Percentiles rank a stretch among this genome's conserved stretches.
These are phyloP conservation scores for Fusarium sterilihyphosum DNA, from an alignment of 2,329 filamentous ascomycete genomes.

Conservation along the genomic window DNA sequence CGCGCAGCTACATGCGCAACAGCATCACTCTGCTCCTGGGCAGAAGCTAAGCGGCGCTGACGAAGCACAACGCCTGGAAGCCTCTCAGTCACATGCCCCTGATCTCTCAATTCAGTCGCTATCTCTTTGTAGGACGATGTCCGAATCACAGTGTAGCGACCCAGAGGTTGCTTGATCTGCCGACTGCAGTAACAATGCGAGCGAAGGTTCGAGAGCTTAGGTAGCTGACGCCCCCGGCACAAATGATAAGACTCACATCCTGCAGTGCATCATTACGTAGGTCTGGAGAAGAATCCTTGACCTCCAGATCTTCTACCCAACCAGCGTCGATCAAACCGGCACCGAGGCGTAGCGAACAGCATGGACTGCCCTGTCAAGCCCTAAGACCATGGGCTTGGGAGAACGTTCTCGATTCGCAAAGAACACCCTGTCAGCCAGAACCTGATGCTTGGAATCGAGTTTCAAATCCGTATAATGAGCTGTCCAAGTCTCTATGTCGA, in stretches of 20 bases:
- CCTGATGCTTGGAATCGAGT: accelerated
- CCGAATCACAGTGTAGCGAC: background rate
- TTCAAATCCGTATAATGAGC: background rate
- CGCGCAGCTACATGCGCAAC: background rate
- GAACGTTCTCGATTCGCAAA: background rate
- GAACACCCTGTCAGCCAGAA: background rate
- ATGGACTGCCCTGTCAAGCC: background rate
- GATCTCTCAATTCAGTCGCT: background rate
- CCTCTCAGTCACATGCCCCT: background rate
- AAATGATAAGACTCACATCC: background rate
- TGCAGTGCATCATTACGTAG: accelerated
- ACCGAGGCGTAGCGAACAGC: background rate
- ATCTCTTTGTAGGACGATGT: background rate
- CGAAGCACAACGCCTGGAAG: background rate
- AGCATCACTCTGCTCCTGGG: background rate
- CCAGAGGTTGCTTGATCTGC: background rate
- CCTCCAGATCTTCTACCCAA: background rate
- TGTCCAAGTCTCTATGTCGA: background rate
- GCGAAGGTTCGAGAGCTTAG: background rate
- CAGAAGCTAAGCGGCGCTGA: background rate
- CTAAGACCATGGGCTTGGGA: background rate
- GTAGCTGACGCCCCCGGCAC: background rate
- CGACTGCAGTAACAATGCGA: background rate
- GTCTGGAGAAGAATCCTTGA: background rate
- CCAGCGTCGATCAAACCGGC: background rate